Evolutionary conservation across 2,329 filamentous ascomycete genomes (phyloP).

Genomic region (Colletotrichum sp.): DNA sequence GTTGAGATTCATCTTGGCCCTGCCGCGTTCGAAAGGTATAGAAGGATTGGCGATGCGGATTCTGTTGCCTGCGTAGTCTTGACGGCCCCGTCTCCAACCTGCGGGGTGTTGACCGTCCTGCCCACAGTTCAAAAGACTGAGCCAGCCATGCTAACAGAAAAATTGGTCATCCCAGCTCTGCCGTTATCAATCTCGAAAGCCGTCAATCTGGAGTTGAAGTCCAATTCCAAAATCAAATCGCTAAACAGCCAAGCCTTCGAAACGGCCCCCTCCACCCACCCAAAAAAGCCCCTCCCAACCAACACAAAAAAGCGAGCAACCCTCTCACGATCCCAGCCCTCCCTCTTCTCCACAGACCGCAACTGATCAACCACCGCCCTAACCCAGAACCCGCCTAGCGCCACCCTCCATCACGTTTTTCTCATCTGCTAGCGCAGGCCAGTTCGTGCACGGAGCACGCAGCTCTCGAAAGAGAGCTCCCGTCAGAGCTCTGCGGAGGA

Average conservation of each 20-base stretch:
- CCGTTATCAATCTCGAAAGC: neutral
- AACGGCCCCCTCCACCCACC: neutral
- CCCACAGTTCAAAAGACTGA: neutral
- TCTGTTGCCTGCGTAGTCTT: neutral
- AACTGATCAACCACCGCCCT: constrained; percentile 6
- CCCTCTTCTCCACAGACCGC: neutral
- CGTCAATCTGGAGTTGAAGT: neutral
- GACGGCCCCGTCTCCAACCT: neutral
- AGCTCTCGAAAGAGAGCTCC: neutral
- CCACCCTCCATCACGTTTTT: neutral
- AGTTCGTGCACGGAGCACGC: neutral
- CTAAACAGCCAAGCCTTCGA: neutral
- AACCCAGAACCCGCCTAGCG: constrained; percentile 4
- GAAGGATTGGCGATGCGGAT: accelerated
- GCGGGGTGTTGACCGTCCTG: neutral
- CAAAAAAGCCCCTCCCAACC: neutral
- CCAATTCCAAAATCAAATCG: neutral
- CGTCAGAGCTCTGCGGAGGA: neutral
- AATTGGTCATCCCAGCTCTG: neutral
- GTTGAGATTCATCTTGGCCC: no score
- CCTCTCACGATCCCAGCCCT: neutral
- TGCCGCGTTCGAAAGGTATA: accelerated
- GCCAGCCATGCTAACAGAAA: no score
- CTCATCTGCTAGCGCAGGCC: neutral
- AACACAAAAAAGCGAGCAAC: neutral